Percentiles rank a stretch among this genome's conserved stretches.
Conservation (phyloP, 1,139 yeast genomes). For the Ogataea hybrid region DNA sequence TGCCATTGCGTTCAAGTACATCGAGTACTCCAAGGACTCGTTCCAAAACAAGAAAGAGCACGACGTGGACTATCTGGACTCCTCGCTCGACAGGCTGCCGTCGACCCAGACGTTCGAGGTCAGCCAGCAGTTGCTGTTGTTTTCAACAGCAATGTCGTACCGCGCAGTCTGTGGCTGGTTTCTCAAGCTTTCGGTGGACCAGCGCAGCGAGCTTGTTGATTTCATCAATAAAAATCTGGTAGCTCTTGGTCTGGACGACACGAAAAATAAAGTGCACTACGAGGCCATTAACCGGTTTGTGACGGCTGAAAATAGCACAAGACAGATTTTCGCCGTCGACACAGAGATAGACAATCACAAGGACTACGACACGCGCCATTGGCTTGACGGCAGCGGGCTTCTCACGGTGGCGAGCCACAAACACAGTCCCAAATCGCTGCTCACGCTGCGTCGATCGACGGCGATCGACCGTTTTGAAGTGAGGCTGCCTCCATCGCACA, state of each 20-base stretch:
- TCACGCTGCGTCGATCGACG: conserved; percentile 64
- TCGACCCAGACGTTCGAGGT: conserved; percentile 47
- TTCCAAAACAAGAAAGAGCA: conserved; percentile 15
- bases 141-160: conserved; percentile 62
- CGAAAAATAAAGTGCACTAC: conserved; percentile 59
- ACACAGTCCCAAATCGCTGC: conserved; percentile 50
- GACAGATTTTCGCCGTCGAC: conserved; percentile 32
- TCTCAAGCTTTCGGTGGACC: conserved; percentile 56
- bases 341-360: conserved; percentile 10
- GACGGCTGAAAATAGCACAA: conserved; percentile 60
- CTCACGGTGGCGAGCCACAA: conserved; percentile 55
- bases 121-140: conserved; percentile 53
- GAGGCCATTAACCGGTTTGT: conserved; percentile 72
- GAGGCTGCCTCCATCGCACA: conserved; percentile 28
- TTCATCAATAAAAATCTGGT: conserved; percentile 62
- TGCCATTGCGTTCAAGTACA: conserved; percentile 79
- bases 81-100: conserved; percentile 42
- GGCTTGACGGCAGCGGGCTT: conserved; percentile 65
- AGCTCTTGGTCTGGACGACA: conserved; percentile 42
- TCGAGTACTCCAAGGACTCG: conserved; percentile 63
- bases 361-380: conserved; percentile 32
- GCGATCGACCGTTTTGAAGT: conserved; percentile 54
- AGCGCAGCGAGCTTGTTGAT: conserved; percentile 57
- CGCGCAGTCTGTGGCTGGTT: conserved; percentile 74
- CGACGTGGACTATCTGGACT: conserved; percentile 24